Base-by-base conservation (phyloP, 371 early-diverging fungal genomes). In the Mucor ambiguus region DNA sequence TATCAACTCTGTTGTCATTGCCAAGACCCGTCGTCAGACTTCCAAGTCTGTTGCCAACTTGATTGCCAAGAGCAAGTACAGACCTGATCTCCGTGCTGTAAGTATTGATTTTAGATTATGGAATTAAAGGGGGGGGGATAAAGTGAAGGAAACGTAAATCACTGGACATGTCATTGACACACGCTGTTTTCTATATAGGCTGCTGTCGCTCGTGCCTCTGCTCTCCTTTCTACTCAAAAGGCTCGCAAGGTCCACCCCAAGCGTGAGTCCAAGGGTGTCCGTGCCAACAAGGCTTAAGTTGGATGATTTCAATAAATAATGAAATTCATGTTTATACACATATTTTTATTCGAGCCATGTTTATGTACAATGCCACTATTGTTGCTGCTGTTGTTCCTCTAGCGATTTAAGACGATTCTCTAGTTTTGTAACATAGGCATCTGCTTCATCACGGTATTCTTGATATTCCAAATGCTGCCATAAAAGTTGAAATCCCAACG, bases 201-300 rank as follows among this genome's bases (percentile, higher is more conserved):
- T 69, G 92, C 95, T 70, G 86, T 92, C 75, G 93, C 92, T 73
- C 93, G 95, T 75, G 89, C 89, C 63, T 83, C 90, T 58, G 87
- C 92, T 63, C 76, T 95, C 82, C 70, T 88, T 74, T 84, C 84
- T 71, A 67, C 80, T 73, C 90, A 89, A 76, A 82, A 82, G 72
- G 77, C 88, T 73, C 71, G 72, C 69, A 90, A 91, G 88, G 79
- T 85, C 74, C 77, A 81, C 62, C 80, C 81, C 72, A 82, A 66
- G 54, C 68, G 83, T 77, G 82, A 81, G 74, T 54, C 67, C 35
- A 74, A 74, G 68, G 74, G 74, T 74, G 56, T 60, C 33, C 72
- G 72, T 72, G 72, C 72, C 55, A 56, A 29, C 56, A 56, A 56
- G 56, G 56, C 56, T 33, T 56, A 56, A 56, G n/a, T 56, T 46